phyloP scores from a whole-genome alignment of 768 basidiomycete genomes.

The Ramaria rubella region DNA sequence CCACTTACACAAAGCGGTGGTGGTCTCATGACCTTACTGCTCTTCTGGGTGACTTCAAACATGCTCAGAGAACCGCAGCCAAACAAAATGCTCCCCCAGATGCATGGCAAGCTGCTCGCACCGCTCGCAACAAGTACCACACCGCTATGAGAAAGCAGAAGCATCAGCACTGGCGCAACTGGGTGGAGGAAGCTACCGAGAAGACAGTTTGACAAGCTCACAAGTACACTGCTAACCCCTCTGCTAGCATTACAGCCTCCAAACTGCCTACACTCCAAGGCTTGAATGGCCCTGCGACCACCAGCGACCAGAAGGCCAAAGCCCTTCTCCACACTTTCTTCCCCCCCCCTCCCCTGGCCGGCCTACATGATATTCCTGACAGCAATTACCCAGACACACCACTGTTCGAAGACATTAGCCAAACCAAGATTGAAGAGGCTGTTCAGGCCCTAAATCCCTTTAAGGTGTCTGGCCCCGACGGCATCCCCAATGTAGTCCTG shows the following conservation, averaged over 20 bases:
- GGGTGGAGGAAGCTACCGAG: too few relatives aligned
- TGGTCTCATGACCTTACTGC: slow-evolving; percentile 26
- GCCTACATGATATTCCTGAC: not conserved
- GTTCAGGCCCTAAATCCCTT: not conserved
- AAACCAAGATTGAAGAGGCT: not conserved
- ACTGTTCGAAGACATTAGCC: slow-evolving; percentile 23
- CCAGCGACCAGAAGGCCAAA: slow-evolving; percentile 19
- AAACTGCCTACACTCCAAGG: not conserved
- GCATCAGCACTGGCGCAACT: not conserved
- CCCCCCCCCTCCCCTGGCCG: not conserved
- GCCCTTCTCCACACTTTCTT: slow-evolving; percentile 22
- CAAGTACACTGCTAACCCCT: not conserved
- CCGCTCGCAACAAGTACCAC: not conserved
- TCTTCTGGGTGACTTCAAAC: slow-evolving; percentile 8
- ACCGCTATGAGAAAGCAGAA: not conserved
- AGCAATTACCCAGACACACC: not conserved
- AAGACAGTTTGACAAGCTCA: not conserved
- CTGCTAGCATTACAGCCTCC: not conserved
- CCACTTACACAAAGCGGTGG: slow-evolving; percentile 27
- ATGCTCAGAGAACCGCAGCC: slow-evolving; percentile 7
- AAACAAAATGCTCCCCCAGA: not conserved
- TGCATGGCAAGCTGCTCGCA: not conserved
- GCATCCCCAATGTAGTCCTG: not conserved
- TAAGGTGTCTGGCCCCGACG: not conserved
- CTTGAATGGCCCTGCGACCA: not conserved